These are phyloP conservation scores for Candida anglica DNA, from an alignment of 805 yeast genomes.

Conservation along the genomic window DNA sequence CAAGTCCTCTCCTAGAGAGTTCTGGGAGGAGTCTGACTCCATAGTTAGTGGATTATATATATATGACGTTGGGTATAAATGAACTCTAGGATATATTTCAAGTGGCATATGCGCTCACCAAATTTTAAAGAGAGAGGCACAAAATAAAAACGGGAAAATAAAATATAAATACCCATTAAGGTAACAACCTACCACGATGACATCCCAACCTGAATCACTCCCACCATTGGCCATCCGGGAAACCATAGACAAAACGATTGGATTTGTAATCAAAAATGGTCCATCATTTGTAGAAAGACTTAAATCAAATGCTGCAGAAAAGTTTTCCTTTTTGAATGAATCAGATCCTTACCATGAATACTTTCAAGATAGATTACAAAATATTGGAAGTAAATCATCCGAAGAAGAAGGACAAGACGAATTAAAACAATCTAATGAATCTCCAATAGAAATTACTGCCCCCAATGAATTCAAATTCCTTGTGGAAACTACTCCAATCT, in stretches of 20 bases:
- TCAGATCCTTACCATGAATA: conserved; percentile 54
- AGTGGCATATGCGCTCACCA: too few relatives aligned
- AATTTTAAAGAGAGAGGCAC: too few relatives aligned
- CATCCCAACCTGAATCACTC: too few relatives aligned
- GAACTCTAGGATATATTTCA: too few relatives aligned
- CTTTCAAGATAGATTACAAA: conserved; percentile 46
- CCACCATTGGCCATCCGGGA: conserved; percentile 17
- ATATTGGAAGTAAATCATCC: conserved; percentile 1
- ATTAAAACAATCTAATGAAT: conserved; percentile 3
- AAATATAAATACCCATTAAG: too few relatives aligned
- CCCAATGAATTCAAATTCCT: conserved; percentile 22
- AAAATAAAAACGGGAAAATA: too few relatives aligned
- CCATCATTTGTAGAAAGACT: conserved; percentile 58
- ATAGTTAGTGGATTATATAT: not conserved
- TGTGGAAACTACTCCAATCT: conserved; percentile 35
- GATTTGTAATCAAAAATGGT: conserved; percentile 69
- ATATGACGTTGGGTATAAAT: too few relatives aligned
- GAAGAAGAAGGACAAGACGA: conserved; percentile 1
- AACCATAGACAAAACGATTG: conserved; percentile 68
- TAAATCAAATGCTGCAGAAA: conserved; percentile 42
- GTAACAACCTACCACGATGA: too few relatives aligned
- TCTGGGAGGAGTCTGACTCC: conserved; percentile 23
- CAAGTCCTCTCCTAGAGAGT: conserved; percentile 43
- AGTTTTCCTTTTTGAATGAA: conserved; percentile 61
- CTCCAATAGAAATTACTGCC: conserved; percentile 16